Evolutionary conservation across 1,139 yeast species (phyloP), one percentile per base, ranked within the genome.

Genomic region (Geotrichum citri-aurantii): DNA sequence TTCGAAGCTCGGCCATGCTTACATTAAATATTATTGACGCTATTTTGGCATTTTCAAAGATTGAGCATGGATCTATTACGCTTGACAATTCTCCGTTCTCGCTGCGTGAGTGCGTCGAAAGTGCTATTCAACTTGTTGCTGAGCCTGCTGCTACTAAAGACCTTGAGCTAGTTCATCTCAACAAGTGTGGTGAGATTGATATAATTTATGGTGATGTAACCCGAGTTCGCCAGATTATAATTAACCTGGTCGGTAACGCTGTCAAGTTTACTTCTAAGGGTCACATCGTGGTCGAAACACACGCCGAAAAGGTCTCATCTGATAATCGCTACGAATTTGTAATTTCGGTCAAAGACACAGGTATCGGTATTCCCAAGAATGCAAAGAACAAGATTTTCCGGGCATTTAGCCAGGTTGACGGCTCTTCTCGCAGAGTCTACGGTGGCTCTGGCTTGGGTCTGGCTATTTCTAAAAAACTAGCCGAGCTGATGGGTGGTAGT

Each of bases 361-460:
- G 87, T n/a, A 82, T 82, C 61, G 86, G 87, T 5, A 82, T 83
- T 52, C 83, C 85, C 1, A 73, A 74, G 54, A 77, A 75, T 27
- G 76, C 82, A 2, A 73, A 75, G 44, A 71, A 73, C 50, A 81
- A 79, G 68, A 79, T 82, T 1, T 83, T 83, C 69, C 80, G 83
- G 5, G 84, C 84, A 1, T 83, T 83, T 65, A 79, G 82, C 46
- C 86, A 82, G 68, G 85, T 81, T 21, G 86, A 83, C 67, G 84
- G 84, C 0, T 81, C 85, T 1, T 77, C 84, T 0, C 74, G 81
- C 62, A 72, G 87, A 61, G 79, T 74, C 2, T 80, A 76, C 69
- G 86, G 86, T 12, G 87, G 87, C 1, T 76, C 85, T 0, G 87
- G 87, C 0, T 71, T 83, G 21, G 86, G 87, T 0, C 70, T 83